Evolutionary conservation across 495 filamentous ascomycete species (phyloP), one percentile per base, ranked within the genome.

Genomic region (Penicillium pulvis): DNA sequence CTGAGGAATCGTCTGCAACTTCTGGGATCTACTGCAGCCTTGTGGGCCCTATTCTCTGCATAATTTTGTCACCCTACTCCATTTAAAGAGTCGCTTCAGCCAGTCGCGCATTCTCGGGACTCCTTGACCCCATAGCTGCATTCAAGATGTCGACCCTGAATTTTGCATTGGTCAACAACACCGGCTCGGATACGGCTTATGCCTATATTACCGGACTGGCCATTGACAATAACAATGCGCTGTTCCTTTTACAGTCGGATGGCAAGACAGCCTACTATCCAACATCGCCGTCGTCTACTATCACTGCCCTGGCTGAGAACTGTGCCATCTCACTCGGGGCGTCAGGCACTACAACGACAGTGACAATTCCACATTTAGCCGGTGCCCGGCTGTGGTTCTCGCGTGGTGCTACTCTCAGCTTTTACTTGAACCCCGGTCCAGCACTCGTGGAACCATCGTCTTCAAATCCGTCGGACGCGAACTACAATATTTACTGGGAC

Each of bases 381-480:
- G 87, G 88, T n/a, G 87, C 80, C 3, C 76, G 88, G 36, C 79
- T 91, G 71, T 91, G 87, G 85, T 89, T 89, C 71, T 83, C 80
- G 12, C 68, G 79, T 24, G 85, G 82, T 56, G 67, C 60, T n/a
- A 78, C 79, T 43, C 77, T 92, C 23, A 85, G 81, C 1, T 92
- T 92, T 71, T 77, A 85, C 4, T 62, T 91, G 33, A 92, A 92
- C 70, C 87, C 85, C 1, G 77, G 84, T 17, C 82, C 89, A 4
- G 87, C 81, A 0, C 75, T 91, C 4, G 88, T 91, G 23, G 88
- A 91, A 68, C 89, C 89, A 0, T 83, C 82, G 6, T 82, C 87
- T 11, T 86, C 83, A 14, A 91, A 91, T 64, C 69, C 77, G 0
- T 71, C 78, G 0, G 89, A 92, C 66, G 73, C 84, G 0, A 91